phyloP scores from a whole-genome alignment of 106 monocot species.

The Alisma plantagoaquatica region DNA sequence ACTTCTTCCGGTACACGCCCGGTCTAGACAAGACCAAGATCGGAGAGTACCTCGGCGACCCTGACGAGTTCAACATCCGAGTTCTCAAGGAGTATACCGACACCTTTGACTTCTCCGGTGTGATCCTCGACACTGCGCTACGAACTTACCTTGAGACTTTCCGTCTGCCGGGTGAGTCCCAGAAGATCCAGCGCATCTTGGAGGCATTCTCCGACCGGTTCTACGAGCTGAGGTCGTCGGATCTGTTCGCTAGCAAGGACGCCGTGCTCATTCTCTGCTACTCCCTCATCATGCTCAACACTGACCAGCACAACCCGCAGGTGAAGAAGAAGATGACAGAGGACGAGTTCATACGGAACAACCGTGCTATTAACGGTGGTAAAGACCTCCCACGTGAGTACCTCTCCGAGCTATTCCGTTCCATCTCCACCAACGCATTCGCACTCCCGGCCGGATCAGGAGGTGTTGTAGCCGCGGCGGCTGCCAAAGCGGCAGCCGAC shows the following conservation, averaged over 20 bases:
- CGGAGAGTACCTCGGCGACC: conserved; percentile 75
- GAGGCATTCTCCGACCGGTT: conserved; percentile 82
- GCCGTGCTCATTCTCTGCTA: conserved; percentile 72
- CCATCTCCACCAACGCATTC: conserved; percentile 68
- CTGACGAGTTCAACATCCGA: conserved; percentile 51
- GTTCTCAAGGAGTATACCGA: conserved; percentile 61
- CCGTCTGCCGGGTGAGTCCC: conserved; percentile 86
- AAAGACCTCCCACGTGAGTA: conserved; percentile 76
- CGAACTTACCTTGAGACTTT: conserved; percentile 74
- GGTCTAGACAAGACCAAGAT: conserved; percentile 81
- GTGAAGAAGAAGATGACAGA: conserved; percentile 99
- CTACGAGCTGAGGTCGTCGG: conserved; percentile 61
- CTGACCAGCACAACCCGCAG: conserved; percentile 89
- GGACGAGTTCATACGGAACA: conserved; percentile 95
- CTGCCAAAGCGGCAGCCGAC: too few species aligned
- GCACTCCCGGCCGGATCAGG: conserved; percentile 27
- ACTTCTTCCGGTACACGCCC: conserved; percentile 75
- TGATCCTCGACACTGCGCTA: conserved; percentile 62
- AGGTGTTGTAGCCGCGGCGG: too few species aligned
- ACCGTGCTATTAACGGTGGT: conserved; percentile 63
- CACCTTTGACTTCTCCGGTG: conserved; percentile 66
- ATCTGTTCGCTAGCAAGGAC: conserved; percentile 66
- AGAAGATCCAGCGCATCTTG: conserved; percentile 84
- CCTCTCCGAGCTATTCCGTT: conserved; percentile 71
- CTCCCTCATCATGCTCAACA: conserved; percentile 84